Evolutionary conservation across 116 monocot species (phyloP), one percentile per base, ranked within the genome.

Genomic region (Iris pallida): DNA sequence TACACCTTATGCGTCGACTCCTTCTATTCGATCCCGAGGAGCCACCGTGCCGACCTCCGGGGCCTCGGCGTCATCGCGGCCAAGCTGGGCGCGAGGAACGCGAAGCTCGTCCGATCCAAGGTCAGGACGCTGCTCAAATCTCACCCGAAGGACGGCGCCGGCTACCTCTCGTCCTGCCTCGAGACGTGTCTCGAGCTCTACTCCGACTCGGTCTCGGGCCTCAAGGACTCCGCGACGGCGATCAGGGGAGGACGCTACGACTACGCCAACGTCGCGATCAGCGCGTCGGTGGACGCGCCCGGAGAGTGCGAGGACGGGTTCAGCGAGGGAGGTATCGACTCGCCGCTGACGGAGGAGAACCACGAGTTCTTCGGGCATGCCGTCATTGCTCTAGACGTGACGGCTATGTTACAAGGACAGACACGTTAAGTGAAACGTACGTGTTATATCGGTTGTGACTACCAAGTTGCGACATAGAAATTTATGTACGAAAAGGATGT

Each of bases 1-100:
- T 49, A 47, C 64, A 65, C 46, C 48, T 48, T 65, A 47, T 65
- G 64, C 47, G 41, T 65, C 8, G 44, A 65, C 64, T 65, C 64
- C 46, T 65, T 65, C 64, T 47, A 48, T 41, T 47, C 48, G 8
- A 49, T 65, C 0, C 47, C 64, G 6, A 19, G 18, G 10, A n/a
- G 14, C 12, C 64, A 65, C 16, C 6, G 41, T 48, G 1, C 64
- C 18, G 41, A 7, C 16, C 48, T 65, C 16, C 6, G 11, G 12
- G 64, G 19, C 64, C 48, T 65, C 5, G 47, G 47, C 2, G 19
- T 65, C 48, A 65, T 65, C 6, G 47, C 64, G 4, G 19, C 64
- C 6, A 46, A 65, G n/a, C 6, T 65, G 17, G 8, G 18, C 8
- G 1, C 10, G 16, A 9, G 4, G 9, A 48, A 65, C 9, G 64